phyloP scores from a whole-genome alignment of 495 filamentous ascomycete species.

The Podospora fimiseda region DNA sequence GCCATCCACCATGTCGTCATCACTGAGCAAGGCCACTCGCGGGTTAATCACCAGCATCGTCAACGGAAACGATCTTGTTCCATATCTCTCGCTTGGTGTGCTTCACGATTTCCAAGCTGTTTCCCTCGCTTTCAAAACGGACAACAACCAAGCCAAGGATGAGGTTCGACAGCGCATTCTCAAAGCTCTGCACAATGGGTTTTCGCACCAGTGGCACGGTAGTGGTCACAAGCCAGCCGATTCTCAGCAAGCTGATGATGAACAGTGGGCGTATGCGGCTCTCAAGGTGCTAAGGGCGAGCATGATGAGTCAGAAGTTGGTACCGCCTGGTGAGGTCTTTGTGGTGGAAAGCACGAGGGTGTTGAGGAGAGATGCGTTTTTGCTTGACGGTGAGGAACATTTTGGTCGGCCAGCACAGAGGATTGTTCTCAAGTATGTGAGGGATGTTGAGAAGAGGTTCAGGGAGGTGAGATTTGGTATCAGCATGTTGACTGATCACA shows the following conservation, averaged over 20 bases:
- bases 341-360: slow-evolving; percentile 59
- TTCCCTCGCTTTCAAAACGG: slow-evolving; percentile 64
- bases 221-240: neutral
- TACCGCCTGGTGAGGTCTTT: slow-evolving; percentile 74
- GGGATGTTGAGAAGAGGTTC: slow-evolving; percentile 61
- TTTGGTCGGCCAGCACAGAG: slow-evolving; percentile 58
- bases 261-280: slow-evolving; percentile 64
- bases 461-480: slow-evolving; percentile 64
- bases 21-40: slow-evolving; percentile 64
- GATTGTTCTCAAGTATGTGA: slow-evolving; percentile 58
- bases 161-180: slow-evolving; percentile 62
- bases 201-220: slow-evolving; percentile 24
- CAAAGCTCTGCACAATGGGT: slow-evolving; percentile 48
- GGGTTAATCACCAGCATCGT: slow-evolving; percentile 70
- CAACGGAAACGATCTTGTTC: slow-evolving; percentile 67
- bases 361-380: slow-evolving; percentile 52
- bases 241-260: slow-evolving; percentile 42
- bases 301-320: slow-evolving; percentile 63
- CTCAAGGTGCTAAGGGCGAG: slow-evolving; percentile 59
- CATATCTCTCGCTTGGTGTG: slow-evolving; percentile 65
- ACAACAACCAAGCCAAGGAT: slow-evolving; percentile 56
- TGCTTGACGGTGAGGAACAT: slow-evolving; percentile 29
- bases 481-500: slow-evolving; percentile 71
- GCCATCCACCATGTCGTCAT: slow-evolving; percentile 64
- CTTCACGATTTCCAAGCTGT: slow-evolving; percentile 70